These are phyloP conservation scores for Pseudopithomyces maydicus DNA, from an alignment of 2,329 filamentous ascomycete genomes.

Conservation along the genomic window DNA sequence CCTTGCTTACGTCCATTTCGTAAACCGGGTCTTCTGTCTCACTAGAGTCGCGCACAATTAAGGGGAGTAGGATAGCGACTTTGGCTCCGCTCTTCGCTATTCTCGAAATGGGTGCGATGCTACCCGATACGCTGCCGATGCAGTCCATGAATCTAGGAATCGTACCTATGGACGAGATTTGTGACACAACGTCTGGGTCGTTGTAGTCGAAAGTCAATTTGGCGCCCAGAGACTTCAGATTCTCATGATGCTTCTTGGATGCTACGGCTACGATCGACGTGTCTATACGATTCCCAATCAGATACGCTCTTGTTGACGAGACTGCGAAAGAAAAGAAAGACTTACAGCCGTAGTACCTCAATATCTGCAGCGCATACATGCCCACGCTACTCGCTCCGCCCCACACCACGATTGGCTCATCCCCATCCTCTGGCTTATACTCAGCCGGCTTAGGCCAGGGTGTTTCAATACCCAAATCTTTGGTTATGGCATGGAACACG, in stretches of 20 bases:
- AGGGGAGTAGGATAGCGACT: slow-evolving; percentile 65
- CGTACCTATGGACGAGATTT: slow-evolving; percentile 28
- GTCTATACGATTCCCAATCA: slow-evolving; percentile 10
- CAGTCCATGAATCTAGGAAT: slow-evolving; percentile 37
- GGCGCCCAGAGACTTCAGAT: slow-evolving; percentile 46
- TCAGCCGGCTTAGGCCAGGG: slow-evolving; percentile 61
- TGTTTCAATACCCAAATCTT: slow-evolving; percentile 59
- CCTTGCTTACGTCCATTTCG: slow-evolving; percentile 56
- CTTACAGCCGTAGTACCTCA: slow-evolving; percentile 45
- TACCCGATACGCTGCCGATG: slow-evolving; percentile 38
- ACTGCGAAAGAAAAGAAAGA: not conserved
- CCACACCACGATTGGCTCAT: slow-evolving; percentile 48
- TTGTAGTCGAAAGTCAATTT: slow-evolving; percentile 49
- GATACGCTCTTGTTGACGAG: not conserved
- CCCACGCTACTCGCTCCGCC: slow-evolving; percentile 52
- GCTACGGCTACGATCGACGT: slow-evolving; percentile 47
- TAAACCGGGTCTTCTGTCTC: slow-evolving; percentile 57
- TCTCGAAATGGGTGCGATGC: slow-evolving; percentile 48
- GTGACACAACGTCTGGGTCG: slow-evolving; percentile 29
- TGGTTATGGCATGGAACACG: slow-evolving; percentile 60
- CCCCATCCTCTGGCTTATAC: slow-evolving; percentile 42
- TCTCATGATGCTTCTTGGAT: slow-evolving; percentile 45
- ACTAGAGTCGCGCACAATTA: slow-evolving; percentile 61
- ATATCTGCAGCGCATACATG: slow-evolving; percentile 49
- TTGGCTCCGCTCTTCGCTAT: slow-evolving; percentile 56